Evolutionary conservation across 2,329 filamentous ascomycete species (phyloP), one percentile per base, ranked within the genome.

Genomic region (Fusarium multiceps): DNA sequence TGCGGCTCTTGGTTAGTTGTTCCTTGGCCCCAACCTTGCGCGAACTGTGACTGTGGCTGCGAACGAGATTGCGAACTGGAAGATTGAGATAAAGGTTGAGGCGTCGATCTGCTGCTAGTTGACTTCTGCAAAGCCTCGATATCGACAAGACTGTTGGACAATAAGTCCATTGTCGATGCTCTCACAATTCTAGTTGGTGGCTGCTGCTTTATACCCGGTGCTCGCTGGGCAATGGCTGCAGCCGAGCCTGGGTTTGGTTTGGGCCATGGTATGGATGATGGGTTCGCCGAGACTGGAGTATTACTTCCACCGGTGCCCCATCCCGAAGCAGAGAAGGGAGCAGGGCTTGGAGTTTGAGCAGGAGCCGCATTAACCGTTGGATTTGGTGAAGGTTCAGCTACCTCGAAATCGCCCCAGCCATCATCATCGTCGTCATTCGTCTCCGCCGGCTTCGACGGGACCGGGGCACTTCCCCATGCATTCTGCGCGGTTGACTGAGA

Each of bases 321-420:
- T 25, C 68, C 57, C 9, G 60, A 51, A 48, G 70, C 16, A 46
- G 66, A 25, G 48, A 58, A 20, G 47, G 56, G 56, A 4, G 43
- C 42, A 59, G 55, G 43, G 23, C 49, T 55, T 27, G 50, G 34
- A 37, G 49, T 50, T 21, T 63, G 55, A 28, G 65, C 56, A 23
- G 73, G 60, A 48, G 69, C 59, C 60, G 60, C 42, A 51, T 73
- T 60, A 3, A 47, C 46, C n/a, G 50, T 46, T 21, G 65, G 16
- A 47, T 49, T 54, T 37, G 56, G 56, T 30, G 64, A 66, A 48
- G 80, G 76, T 40, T 84, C 79, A 18, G 87, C 88, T 46, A 85
- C 83, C 77, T 91, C 89, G 73, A 92, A 92, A 58, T 91, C 89
- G 1, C 90, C 90, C 86, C 90, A 92, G 28, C 84, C 87, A 73